phyloP scores from a whole-genome alignment of 106 monocot species.

The Dioscorea alata region DNA sequence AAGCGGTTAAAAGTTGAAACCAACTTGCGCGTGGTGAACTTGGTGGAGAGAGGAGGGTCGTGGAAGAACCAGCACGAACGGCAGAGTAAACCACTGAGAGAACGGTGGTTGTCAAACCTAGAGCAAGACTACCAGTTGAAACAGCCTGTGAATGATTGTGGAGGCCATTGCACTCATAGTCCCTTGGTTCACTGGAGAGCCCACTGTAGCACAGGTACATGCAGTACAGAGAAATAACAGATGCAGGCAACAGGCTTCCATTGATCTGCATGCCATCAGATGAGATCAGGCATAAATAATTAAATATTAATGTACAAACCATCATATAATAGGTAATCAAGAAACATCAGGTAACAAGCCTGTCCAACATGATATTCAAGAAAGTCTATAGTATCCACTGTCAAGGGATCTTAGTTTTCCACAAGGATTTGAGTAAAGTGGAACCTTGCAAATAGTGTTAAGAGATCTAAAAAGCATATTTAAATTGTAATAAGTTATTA shows the following conservation, averaged over 20 bases:
- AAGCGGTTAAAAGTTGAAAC: not conserved
- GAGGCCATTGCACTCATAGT: slow-evolving; percentile 90
- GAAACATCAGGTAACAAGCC: too few relatives aligned
- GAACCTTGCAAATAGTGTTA: too few relatives aligned
- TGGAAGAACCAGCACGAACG: slow-evolving; percentile 98
- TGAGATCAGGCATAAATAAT: not conserved
- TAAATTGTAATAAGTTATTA: too few relatives aligned
- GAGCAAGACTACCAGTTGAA: slow-evolving; percentile 87
- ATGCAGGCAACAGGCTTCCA: slow-evolving; percentile 94
- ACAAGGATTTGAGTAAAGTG: too few relatives aligned
- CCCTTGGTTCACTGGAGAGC: slow-evolving; percentile 92
- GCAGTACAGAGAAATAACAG: slow-evolving; percentile 86
- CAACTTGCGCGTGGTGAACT: slow-evolving; percentile 75
- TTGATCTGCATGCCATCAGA: slow-evolving; percentile 56
- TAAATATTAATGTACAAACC: too few relatives aligned
- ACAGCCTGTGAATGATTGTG: slow-evolving; percentile 85
- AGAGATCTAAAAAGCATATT: too few relatives aligned
- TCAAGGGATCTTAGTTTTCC: too few relatives aligned
- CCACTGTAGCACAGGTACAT: slow-evolving; percentile 93
- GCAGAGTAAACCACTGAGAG: slow-evolving; percentile 97
- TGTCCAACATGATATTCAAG: too few relatives aligned
- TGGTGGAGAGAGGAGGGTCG: slow-evolving; percentile 71
- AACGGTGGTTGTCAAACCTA: slow-evolving; percentile 87
- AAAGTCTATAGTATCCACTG: too few relatives aligned
- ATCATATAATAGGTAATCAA: too few relatives aligned